These are phyloP conservation scores for Annona squamosa DNA, from an alignment of 164 flowering plant genomes.

Conservation along the genomic window DNA sequence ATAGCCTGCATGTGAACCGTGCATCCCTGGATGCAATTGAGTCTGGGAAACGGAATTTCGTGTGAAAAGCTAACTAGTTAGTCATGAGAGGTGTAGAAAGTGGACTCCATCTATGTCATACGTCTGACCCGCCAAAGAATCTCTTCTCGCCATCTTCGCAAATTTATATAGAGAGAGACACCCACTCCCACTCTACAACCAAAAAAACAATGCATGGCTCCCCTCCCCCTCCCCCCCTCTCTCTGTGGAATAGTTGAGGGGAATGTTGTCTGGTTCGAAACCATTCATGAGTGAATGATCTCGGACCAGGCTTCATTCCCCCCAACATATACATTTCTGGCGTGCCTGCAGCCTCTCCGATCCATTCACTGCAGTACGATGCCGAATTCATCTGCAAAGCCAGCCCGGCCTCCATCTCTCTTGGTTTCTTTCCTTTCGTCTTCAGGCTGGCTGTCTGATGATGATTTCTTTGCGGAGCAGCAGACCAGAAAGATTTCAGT, in stretches of 20 bases:
- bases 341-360: neutral
- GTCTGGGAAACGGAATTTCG: neutral
- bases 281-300: slow-evolving; percentile 42
- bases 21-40: neutral
- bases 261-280: slow-evolving; percentile 64
- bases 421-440: neutral
- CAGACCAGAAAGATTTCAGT: neutral
- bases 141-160: slow-evolving; percentile 10
- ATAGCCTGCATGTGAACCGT: neutral
- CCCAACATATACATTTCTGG: slow-evolving; percentile 31
- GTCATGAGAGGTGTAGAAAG: slow-evolving; percentile 32
- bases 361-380: neutral
- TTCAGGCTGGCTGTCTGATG: neutral
- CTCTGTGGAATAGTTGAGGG: slow-evolving; percentile 41
- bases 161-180: slow-evolving; percentile 34
- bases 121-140: slow-evolving; percentile 29
- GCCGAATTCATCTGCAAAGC: neutral
- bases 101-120: slow-evolving; percentile 23
- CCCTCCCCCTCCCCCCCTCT: slow-evolving; percentile 15
- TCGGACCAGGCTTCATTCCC: slow-evolving; percentile 98
- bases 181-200: slow-evolving; percentile 6
- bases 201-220: neutral
- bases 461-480: neutral
- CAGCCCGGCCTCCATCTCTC: neutral
- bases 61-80: slow-evolving; percentile 28